Base-by-base conservation (phyloP, 139 green algal genomes). In the Micromonas pusilla region DNA sequence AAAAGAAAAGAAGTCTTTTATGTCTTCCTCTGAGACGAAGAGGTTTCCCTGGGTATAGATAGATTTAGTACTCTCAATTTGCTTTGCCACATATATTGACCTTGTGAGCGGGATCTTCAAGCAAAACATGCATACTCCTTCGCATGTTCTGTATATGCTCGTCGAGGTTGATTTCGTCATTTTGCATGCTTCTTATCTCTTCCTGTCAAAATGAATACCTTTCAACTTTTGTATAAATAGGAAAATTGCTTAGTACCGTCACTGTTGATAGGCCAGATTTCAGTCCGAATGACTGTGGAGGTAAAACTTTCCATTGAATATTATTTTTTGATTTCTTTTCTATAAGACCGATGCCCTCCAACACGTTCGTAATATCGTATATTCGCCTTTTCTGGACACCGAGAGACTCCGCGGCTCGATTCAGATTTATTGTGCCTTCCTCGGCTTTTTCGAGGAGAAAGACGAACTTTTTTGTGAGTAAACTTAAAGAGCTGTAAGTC, bases 321-420 rank as follows among this genome's bases (percentile, higher is more conserved):
- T 57, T 57, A 57, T 96, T 96, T 81, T 98, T 98, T 30, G 67
- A 83, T 81, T 92, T 92, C 86, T 98, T 98, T 82, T 95, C 88
- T 6, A 98, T 93, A 26, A 98, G 77, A 0, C 91, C 93, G 21
- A 98, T 96, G 53, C 94, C 94, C 79, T 98, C 94, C 36, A 98
- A 80, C 66, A 98, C 94, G 63, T 98, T 98, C 23, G 94, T 98
- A 76, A 98, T 98, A 87, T 98, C 94, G 70, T 98, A 98, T 68
- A 98, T 97, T 13, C 94, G 86, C 9, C 94, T 88, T 85, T 98
- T 98, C 80, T 97, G 90, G 0, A 97, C 92, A 19, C 23, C 4
- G 20, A 98, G 81, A 32, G 73, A 84, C 16, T 93, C 85, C 19
- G 92, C 93, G 5, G 94, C 94, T 31, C 85, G 85, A 79, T 98